Evolutionary conservation across 129 eudicot species (phyloP), one percentile per base, ranked within the genome.

Genomic region (Centaurea solstitialis): DNA sequence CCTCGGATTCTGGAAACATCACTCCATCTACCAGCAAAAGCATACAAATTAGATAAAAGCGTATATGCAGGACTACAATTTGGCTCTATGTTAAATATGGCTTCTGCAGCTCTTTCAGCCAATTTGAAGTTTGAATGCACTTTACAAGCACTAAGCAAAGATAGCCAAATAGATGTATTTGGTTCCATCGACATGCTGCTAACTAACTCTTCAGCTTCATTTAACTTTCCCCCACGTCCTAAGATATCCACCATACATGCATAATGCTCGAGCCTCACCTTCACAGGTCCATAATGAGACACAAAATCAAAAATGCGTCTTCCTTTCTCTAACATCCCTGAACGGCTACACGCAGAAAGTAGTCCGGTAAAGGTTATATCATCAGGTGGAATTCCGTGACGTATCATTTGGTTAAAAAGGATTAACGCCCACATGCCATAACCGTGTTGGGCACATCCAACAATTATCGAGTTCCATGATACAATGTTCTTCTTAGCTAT

Each of bases 381-480:
- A 87, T 94, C 97, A 15, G 92, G 89, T 13, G 75, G 75, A 17
- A 81, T 68, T 57, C 88, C 79, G 6, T 85, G 66, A 37, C 90
- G 93, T 65, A 85, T 70, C 96, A 94, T 92, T 53, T 84, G 89
- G 72, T 81, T 86, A 59, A 92, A 90, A 67, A 91, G 72, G 21
- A 81, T 45, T n/a, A 94, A 81, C 0, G 86, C 96, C 89, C 92
- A 88, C 84, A 62, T 81, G 8, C 88, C 90, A 79, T 66, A 84
- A n/a, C 98, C 98, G 20, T 92, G 93, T 74, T 94, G 95, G n/a
- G 97, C 97, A 87, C 95, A 91, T 53, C 98, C 97, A 75, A 88
- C 95, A 79, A 94, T 88, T 17, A 89, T 81, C 18, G 97, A 50
- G 75, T 94, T 94, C 98, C 98, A 94, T 12, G 97, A 90, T 77